A percentile compares a stretch with the other conserved stretches of the same genome.
Conservation (phyloP, 1,284 basidiomycete species). For the Testicularia cyperi region DNA sequence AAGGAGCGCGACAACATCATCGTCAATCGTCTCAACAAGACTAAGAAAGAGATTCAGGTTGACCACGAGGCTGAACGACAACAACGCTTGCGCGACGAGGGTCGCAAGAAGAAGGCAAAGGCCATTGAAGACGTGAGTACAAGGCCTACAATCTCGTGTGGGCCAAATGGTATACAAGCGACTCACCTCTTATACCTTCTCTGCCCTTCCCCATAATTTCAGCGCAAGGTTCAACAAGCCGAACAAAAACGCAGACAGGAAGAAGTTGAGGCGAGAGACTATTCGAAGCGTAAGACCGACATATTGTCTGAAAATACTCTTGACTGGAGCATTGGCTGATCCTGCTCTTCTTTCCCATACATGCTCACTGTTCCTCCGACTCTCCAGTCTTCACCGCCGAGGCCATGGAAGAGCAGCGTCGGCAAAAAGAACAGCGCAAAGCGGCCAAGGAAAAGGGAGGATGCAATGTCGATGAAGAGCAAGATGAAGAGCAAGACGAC, state of each 20-base stretch:
- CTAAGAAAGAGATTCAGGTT: constrained; percentile 70
- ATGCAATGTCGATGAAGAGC: constrained; percentile 1
- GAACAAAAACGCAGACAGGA: constrained; percentile 66
- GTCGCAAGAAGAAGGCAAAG: constrained; percentile 42
- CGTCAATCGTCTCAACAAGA: constrained; percentile 93
- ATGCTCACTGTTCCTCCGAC: too few relatives aligned
- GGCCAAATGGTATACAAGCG: too few relatives aligned
- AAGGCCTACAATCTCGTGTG: too few relatives aligned
- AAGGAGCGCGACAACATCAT: constrained; percentile 80
- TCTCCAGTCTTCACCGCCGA: constrained; percentile 48
- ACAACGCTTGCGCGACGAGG: constrained; percentile 63
- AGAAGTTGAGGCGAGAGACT: constrained; percentile 47
- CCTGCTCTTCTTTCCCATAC: background rate
- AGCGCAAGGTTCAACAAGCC: constrained; percentile 38
- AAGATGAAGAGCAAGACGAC: constrained; percentile 31
- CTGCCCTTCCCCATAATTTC: too few relatives aligned
- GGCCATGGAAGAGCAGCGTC: constrained; percentile 47
- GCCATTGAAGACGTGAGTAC: constrained; percentile 40
- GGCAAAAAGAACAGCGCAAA: constrained; percentile 34
- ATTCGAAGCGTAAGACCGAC: constrained; percentile 60
- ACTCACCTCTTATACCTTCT: too few relatives aligned
- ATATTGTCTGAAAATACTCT: background rate
- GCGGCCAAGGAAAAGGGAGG: constrained; percentile 17
- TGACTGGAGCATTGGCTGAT: too few relatives aligned
- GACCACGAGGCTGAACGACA: constrained; percentile 86